phyloP scores from a whole-genome alignment of 495 filamentous ascomycete species.

The Penicillium paradoxum region DNA sequence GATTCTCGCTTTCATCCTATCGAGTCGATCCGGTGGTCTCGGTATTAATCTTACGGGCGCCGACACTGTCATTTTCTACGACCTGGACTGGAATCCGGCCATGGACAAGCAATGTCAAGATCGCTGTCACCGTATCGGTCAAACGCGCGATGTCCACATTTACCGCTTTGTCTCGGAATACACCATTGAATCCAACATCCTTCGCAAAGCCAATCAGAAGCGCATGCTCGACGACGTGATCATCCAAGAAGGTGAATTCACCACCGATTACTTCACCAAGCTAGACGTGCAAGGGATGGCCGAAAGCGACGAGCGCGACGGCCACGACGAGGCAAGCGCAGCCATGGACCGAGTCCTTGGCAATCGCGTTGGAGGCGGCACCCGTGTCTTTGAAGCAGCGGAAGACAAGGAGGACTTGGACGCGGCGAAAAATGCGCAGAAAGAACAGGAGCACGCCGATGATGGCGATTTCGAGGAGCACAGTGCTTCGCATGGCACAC shows the following conservation, averaged over 20 bases:
- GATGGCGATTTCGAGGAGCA: slow-evolving; percentile 89
- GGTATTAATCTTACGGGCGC: slow-evolving; percentile 97
- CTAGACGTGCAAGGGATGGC: slow-evolving; percentile 64
- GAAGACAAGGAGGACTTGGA: slow-evolving; percentile 90
- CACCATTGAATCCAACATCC: slow-evolving; percentile 97
- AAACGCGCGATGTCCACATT: slow-evolving; percentile 97
- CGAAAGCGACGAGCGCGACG: slow-evolving; percentile 53
- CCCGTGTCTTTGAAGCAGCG: slow-evolving; percentile 72
- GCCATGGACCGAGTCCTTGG: slow-evolving; percentile 87
- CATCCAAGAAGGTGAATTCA: slow-evolving; percentile 98
- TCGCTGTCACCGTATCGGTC: slow-evolving; percentile 94
- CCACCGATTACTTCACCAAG: slow-evolving; percentile 93
- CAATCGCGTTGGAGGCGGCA: slow-evolving; percentile 45
- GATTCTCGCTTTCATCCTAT: slow-evolving; percentile 92
- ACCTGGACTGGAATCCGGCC: slow-evolving; percentile 98
- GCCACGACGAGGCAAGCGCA: slow-evolving; percentile 61
- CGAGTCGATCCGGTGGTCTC: slow-evolving; percentile 87
- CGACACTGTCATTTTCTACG: slow-evolving; percentile 98
- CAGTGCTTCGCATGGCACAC: slow-evolving; percentile 40
- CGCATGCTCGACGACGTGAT: slow-evolving; percentile 96
- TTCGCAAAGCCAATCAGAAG: slow-evolving; percentile 95
- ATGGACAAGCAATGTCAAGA: slow-evolving; percentile 99
- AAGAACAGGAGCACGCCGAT: slow-evolving; percentile 79
- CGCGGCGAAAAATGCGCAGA: slow-evolving; percentile 82
- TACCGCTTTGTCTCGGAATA: slow-evolving; percentile 96